Percentiles rank a stretch among this genome's conserved stretches.
Conservation (phyloP, 495 filamentous ascomycete genomes). For the Annulohypoxylon nitens region DNA sequence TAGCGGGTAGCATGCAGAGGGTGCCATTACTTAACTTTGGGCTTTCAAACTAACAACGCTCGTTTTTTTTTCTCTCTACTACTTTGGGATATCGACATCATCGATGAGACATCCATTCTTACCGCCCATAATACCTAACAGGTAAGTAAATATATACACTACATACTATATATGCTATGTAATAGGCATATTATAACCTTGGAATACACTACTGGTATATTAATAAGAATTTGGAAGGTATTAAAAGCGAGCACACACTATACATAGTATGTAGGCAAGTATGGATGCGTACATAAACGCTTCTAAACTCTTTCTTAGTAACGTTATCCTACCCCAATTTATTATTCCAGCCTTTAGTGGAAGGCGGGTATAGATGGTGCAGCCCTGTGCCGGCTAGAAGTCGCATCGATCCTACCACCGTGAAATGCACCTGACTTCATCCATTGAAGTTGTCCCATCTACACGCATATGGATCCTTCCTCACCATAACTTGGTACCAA, state of each 20-base stretch:
- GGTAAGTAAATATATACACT: not conserved
- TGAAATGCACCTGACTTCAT: slow-evolving; percentile 14
- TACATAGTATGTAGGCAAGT: not conserved
- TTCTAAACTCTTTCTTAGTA: slow-evolving; percentile 4
- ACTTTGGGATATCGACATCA: slow-evolving; percentile 17
- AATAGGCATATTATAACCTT: not conserved
- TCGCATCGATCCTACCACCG: slow-evolving; percentile 40
- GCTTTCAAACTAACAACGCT: slow-evolving; percentile 3
- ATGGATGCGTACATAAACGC: not conserved
- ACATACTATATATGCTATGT: not conserved
- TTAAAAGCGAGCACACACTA: not conserved
- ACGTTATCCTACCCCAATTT: slow-evolving; percentile 33
- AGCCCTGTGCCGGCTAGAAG: slow-evolving; percentile 45
- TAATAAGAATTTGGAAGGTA: not conserved
- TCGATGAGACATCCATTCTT: slow-evolving; percentile 17
- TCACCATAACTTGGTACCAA: slow-evolving; percentile 19
- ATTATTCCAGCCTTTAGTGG: slow-evolving; percentile 29
- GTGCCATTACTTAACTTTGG: slow-evolving; percentile 13
- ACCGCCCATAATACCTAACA: not conserved
- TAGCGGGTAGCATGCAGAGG: slow-evolving; percentile 33
- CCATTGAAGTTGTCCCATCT: slow-evolving; percentile 7
- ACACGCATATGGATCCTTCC: not conserved
- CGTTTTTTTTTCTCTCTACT: not conserved
- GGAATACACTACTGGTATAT: not conserved
- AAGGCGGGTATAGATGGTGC: slow-evolving; percentile 31